A percentile compares a stretch with the other conserved stretches of the same genome.
These are phyloP conservation scores for Trichoderma lentiforme DNA, from an alignment of 2,329 filamentous ascomycete genomes.

Conservation along the genomic window DNA sequence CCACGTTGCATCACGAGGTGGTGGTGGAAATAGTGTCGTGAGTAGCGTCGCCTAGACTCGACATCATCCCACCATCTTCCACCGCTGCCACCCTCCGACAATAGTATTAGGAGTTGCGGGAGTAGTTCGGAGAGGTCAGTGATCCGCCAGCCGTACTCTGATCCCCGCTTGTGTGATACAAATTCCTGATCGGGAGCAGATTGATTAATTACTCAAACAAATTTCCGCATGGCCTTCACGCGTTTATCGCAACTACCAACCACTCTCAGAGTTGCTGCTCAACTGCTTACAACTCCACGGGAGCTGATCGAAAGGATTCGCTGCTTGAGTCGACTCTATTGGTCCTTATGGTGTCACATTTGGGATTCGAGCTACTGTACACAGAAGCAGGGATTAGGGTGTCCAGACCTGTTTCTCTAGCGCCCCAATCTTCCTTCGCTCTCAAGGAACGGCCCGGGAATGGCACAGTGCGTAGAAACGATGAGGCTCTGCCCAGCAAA, in stretches of 20 bases:
- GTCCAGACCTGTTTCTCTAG: background rate
- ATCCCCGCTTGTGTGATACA: background rate
- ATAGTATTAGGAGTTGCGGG: background rate
- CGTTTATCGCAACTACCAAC: background rate
- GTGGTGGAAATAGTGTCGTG: background rate
- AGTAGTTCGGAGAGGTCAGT: background rate
- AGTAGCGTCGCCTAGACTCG: background rate
- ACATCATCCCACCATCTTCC: conserved; percentile 3
- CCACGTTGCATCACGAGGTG: conserved; percentile 2
- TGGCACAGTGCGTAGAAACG: conserved; percentile 6
- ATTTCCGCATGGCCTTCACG: background rate
- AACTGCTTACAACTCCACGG: background rate
- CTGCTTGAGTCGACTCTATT: background rate
- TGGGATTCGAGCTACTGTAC: background rate
- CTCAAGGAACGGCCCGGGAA: conserved; percentile 9
- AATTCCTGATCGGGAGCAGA: background rate
- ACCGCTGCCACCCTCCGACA: background rate
- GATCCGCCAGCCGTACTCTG: background rate
- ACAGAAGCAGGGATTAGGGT: background rate
- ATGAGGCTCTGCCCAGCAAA: conserved; percentile 2
- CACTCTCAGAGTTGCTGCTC: background rate
- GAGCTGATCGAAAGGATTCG: background rate
- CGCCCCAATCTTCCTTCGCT: background rate
- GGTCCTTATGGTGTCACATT: background rate
- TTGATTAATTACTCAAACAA: background rate